Percentiles rank a stretch among this genome's conserved stretches.
Conservation (phyloP, 345 rosid species). For the Gynandropsis gynandra region DNA sequence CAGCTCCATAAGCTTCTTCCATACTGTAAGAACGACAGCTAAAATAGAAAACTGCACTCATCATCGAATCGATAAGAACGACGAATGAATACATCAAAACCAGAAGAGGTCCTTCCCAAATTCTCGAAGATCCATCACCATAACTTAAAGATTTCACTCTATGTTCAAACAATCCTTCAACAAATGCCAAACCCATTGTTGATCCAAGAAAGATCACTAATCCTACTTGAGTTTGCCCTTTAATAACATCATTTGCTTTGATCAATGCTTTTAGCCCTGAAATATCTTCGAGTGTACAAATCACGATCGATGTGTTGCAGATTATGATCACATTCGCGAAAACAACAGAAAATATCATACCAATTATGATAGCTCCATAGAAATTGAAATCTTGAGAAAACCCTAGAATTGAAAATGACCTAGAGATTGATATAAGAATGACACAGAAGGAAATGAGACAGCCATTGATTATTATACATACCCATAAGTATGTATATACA, state of each 20-base stretch:
- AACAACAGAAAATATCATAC: conserved; percentile 64
- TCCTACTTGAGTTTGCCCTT: conserved; percentile 84
- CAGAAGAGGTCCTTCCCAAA: conserved; percentile 93
- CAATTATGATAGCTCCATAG: conserved; percentile 47
- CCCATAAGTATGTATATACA: conserved; percentile 57
- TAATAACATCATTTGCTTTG: conserved; percentile 51
- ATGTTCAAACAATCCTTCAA: conserved; percentile 85
- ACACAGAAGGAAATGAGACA: conserved; percentile 61
- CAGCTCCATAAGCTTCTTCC: conserved; percentile 38
- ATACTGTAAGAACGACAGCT: conserved; percentile 62
- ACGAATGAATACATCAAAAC: conserved; percentile 85
- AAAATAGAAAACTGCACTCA: conserved; percentile 77
- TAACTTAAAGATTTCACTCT: conserved; percentile 79
- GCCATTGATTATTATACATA: conserved; percentile 48
- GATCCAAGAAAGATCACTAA: conserved; percentile 80
- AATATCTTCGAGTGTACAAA: conserved; percentile 77
- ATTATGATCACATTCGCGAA: conserved; percentile 67
- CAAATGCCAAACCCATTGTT: conserved; percentile 67
- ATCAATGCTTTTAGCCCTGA: conserved; percentile 67
- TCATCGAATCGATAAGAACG: conserved; percentile 77
- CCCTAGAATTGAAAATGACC: conserved; percentile 45
- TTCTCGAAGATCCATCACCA: conserved; percentile 89
- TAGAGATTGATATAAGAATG: conserved; percentile 49
- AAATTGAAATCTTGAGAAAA: conserved; percentile 42
- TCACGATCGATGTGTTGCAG: conserved; percentile 59